Percentiles rank a stretch among this genome's conserved stretches.
phyloP scores from a whole-genome alignment of 2,329 filamentous ascomycete species.

The Xylariomycetidae sp. region DNA sequence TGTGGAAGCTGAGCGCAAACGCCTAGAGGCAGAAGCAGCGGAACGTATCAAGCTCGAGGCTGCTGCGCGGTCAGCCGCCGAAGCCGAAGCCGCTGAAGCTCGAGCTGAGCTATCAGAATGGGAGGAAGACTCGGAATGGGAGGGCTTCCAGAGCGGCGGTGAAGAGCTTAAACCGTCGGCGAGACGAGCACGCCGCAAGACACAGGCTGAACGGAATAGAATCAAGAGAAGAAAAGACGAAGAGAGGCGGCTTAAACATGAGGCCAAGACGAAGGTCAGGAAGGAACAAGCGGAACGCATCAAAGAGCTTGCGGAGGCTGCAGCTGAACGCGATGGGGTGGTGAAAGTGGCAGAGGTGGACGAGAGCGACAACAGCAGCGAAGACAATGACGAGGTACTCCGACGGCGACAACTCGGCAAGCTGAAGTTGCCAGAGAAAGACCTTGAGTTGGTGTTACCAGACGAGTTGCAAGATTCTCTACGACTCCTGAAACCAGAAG shows the following conservation, averaged over 20 bases:
- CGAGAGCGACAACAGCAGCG: slow-evolving; percentile 46
- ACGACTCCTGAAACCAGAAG: slow-evolving; percentile 82
- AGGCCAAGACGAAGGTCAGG: slow-evolving; percentile 68
- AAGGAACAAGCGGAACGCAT: slow-evolving; percentile 68
- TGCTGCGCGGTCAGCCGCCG: slow-evolving; percentile 63
- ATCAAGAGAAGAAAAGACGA: slow-evolving; percentile 85
- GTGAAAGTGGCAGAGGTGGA: slow-evolving; percentile 39
- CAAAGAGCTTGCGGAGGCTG: slow-evolving; percentile 63
- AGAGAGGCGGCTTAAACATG: slow-evolving; percentile 71
- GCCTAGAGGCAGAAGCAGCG: slow-evolving; percentile 61
- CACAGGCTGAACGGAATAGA: slow-evolving; percentile 79
- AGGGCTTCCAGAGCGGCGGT: slow-evolving; percentile 77
- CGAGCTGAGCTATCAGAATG: slow-evolving; percentile 62
- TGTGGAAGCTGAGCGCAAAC: slow-evolving; percentile 71
- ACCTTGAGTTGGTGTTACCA: slow-evolving; percentile 74
- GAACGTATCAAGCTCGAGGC: slow-evolving; percentile 66
- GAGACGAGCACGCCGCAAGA: slow-evolving; percentile 82
- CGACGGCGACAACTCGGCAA: slow-evolving; percentile 72
- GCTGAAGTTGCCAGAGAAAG: slow-evolving; percentile 68
- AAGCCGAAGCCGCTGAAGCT: slow-evolving; percentile 69
- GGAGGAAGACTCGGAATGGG: slow-evolving; percentile 90
- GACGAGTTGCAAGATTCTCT: slow-evolving; percentile 81
- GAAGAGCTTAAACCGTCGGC: slow-evolving; percentile 61
- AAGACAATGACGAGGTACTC: slow-evolving; percentile 59
- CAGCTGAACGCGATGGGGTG: slow-evolving; percentile 52